These are phyloP conservation scores for Cyclaneusma minus DNA, from an alignment of 2,329 filamentous ascomycete genomes.

Conservation along the genomic window DNA sequence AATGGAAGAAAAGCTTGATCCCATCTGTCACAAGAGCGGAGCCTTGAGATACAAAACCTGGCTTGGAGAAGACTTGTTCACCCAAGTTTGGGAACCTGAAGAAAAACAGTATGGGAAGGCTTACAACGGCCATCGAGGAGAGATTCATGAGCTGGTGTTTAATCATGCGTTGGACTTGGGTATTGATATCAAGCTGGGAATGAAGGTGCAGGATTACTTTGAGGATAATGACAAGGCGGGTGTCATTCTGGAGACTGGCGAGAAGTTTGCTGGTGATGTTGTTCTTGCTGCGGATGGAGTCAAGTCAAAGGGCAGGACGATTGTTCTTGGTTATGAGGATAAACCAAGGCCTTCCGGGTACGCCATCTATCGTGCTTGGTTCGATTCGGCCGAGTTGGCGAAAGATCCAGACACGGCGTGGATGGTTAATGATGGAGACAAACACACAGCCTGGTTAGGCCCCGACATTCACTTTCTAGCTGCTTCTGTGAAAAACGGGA, in stretches of 20 bases:
- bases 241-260: slow-evolving; percentile 32
- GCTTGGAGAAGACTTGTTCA: slow-evolving; percentile 33
- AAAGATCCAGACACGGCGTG: slow-evolving; percentile 21
- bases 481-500: slow-evolving; percentile 33
- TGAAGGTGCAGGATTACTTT: slow-evolving; percentile 32
- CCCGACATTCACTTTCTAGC: slow-evolving; percentile 35
- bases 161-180: slow-evolving; percentile 33
- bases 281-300: slow-evolving; percentile 40
- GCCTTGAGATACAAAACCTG: slow-evolving; percentile 27
- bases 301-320: slow-evolving; percentile 32
- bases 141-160: slow-evolving; percentile 37
- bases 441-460: slow-evolving; percentile 35
- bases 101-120: slow-evolving; percentile 26
- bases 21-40: slow-evolving; percentile 27
- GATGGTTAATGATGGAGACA: slow-evolving; percentile 26
- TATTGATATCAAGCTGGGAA: slow-evolving; percentile 37
- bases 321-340: slow-evolving; percentile 33
- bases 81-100: slow-evolving; percentile 24
- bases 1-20: slow-evolving; percentile 29
- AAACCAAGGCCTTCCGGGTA: slow-evolving; percentile 26
- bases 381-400: slow-evolving; percentile 23
- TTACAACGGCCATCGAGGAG: slow-evolving; percentile 38
- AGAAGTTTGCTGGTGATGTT: slow-evolving; percentile 31
- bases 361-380: slow-evolving; percentile 28
- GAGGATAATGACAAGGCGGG: slow-evolving; percentile 29